Evolutionary conservation across 192 early-diverging fungal species (phyloP).

Genomic region (Podila horticola): DNA sequence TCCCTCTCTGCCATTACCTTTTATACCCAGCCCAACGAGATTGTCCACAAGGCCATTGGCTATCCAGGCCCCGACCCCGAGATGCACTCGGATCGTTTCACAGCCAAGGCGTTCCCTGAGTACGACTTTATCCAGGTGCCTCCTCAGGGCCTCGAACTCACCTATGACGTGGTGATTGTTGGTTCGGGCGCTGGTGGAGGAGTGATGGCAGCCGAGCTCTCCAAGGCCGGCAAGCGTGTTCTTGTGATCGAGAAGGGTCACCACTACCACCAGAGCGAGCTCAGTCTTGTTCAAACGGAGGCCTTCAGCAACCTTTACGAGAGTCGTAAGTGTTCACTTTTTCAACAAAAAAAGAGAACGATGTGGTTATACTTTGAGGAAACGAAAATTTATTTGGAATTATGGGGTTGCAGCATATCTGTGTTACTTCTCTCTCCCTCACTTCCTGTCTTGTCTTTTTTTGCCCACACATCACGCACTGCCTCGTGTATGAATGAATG

Average conservation of each 20-base stretch:
- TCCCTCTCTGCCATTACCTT: constrained; percentile 12
- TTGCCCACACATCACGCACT: no score
- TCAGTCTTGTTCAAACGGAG: constrained; percentile 61
- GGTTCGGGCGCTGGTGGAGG: constrained; percentile 78
- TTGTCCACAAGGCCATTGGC: constrained; percentile 57
- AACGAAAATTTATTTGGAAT: no score
- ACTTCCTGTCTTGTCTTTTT: no score
- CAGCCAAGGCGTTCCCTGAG: constrained; percentile 50
- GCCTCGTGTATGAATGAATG: no score
- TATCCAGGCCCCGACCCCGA: constrained; percentile 66
- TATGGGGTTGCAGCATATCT: no score
- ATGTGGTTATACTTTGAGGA: constrained; percentile 1
- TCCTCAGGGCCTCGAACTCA: constrained; percentile 41
- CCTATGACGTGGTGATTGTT: constrained; percentile 73
- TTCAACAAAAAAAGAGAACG: not conserved
- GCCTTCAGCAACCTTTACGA: constrained; percentile 68
- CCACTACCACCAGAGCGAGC: constrained; percentile 64
- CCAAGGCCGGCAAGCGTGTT: constrained; percentile 71
- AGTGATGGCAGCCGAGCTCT: constrained; percentile 72
- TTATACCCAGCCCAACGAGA: constrained; percentile 17
- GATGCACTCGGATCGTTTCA: constrained; percentile 47
- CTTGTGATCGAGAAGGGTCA: constrained; percentile 80
- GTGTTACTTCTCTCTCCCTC: no score
- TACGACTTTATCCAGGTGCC: constrained; percentile 67
- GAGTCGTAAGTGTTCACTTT: constrained; percentile 30